Evolutionary conservation across 2,329 filamentous ascomycete species (phyloP), one percentile per base, ranked within the genome.

Genomic region (Aureobasidium sp.): DNA sequence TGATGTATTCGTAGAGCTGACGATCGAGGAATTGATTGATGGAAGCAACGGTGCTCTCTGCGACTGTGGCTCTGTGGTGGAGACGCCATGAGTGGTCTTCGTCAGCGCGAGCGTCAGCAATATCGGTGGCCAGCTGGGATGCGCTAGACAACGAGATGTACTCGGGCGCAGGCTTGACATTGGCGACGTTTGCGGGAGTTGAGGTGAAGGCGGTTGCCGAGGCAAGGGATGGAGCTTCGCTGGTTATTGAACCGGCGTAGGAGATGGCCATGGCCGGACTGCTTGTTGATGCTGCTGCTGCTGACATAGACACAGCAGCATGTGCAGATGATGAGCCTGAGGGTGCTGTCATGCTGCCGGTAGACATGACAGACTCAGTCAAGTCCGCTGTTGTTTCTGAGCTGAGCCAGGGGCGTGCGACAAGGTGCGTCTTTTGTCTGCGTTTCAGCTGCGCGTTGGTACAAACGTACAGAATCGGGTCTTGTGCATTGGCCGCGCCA

Each of bases 1-100:
- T 89, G n/a, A 99, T 88, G 69, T 98, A 92, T 74, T 93, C 95
- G 83, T 95, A 97, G 8, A 99, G 87, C 6, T 98, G 85, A 75
- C 98, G 93, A 77, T 99, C 96, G 68, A 99, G 88, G 75, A 99
- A 99, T 73, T 88, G 90, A 80, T 99, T 99, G 75, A 98, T 88
- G 13, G 97, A 87, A 48, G 86, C 85, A 43, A 98, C 83, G 0
- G 96, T 93, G 33, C 87, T 86, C 2, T 87, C 84, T 1, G 94
- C 91, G 23, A 92, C 92, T 23, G 91, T 89, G 71, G 93, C 91
- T 54, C 71, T 65, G 66, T 86, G 85, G 6, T 88, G 86, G 70
- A 90, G 87, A 64, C 91, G 85, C 59, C 88, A 88, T 70, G 92
- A 87, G 68, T 91, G 87, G 73, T 93, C 89, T 73, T 72, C 70